These are phyloP conservation scores for Artemisia annua DNA, from an alignment of 129 eudicot genomes.

Conservation along the genomic window DNA sequence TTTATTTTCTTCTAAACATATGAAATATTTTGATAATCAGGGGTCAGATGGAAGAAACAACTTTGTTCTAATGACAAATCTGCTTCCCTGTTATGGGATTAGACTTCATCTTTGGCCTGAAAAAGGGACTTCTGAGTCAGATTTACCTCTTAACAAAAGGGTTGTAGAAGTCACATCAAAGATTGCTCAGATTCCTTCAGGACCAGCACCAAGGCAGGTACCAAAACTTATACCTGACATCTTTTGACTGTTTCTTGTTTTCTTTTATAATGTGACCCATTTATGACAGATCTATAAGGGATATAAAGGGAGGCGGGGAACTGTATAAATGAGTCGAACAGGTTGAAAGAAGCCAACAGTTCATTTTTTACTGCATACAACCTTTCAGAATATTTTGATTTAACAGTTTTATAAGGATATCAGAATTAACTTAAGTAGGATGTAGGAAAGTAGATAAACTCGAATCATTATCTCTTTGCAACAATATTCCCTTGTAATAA, in stretches of 20 bases:
- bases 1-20: background rate
- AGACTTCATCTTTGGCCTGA: constrained; percentile 98
- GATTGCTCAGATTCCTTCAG: constrained; percentile 80
- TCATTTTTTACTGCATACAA: too few relatives aligned
- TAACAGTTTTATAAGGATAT: too few relatives aligned
- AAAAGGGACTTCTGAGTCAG: constrained; percentile 57
- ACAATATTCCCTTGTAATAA: too few relatives aligned
- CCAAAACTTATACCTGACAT: constrained; percentile 7
- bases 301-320: background rate
- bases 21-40: constrained; percentile 39
- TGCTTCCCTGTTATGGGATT: constrained; percentile 89
- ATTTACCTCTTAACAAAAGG: constrained; percentile 49
- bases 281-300: background rate
- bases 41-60: constrained; percentile 72
- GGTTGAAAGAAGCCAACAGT: too few relatives aligned
- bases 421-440: too few relatives aligned
- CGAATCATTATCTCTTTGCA: too few relatives aligned
- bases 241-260: background rate
- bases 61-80: constrained; percentile 92
- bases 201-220: constrained; percentile 99
- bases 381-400: too few relatives aligned
- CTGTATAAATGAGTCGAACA: too few relatives aligned
- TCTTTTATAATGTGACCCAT: background rate
- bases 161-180: constrained; percentile 86
- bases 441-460: too few relatives aligned